phyloP scores from a whole-genome alignment of 495 filamentous ascomycete genomes.

The Penicillium psychrofluorescens region DNA sequence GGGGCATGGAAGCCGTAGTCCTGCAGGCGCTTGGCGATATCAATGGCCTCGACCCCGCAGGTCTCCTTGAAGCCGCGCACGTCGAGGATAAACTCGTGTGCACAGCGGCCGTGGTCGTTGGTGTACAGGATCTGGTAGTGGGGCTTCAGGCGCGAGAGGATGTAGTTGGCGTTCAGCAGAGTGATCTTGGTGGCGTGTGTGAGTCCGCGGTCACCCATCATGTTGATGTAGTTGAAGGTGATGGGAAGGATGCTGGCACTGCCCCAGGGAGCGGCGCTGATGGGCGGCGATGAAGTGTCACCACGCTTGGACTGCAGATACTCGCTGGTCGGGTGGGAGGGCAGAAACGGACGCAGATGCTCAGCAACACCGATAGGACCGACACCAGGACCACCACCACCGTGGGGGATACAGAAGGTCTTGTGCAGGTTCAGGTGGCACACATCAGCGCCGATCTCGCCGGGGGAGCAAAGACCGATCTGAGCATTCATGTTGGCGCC shows the following conservation, averaged over 20 bases:
- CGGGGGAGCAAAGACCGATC: constrained; percentile 93
- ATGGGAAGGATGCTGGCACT: constrained; percentile 93
- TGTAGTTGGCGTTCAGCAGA: constrained; percentile 95
- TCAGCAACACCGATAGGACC: constrained; percentile 90
- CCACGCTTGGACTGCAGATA: constrained; percentile 56
- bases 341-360: constrained; percentile 74
- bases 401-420: constrained; percentile 98
- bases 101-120: constrained; percentile 79
- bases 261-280: constrained; percentile 84
- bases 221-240: constrained; percentile 94
- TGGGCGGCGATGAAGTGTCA: constrained; percentile 51
- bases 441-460: constrained; percentile 95
- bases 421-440: constrained; percentile 99
- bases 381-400: constrained; percentile 90
- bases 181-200: constrained; percentile 95
- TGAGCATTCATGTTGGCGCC: constrained; percentile 99
- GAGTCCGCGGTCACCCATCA: constrained; percentile 89
- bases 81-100: constrained; percentile 98
- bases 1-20: constrained; percentile 98
- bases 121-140: constrained; percentile 93
- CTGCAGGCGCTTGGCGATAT: constrained; percentile 94
- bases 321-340: constrained; percentile 55
- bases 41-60: constrained; percentile 85
- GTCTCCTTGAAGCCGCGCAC: constrained; percentile 78
- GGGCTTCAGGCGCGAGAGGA: constrained; percentile 80